phyloP scores from a whole-genome alignment of 2,329 filamentous ascomycete species.

The Gliomastix tumulicola region DNA sequence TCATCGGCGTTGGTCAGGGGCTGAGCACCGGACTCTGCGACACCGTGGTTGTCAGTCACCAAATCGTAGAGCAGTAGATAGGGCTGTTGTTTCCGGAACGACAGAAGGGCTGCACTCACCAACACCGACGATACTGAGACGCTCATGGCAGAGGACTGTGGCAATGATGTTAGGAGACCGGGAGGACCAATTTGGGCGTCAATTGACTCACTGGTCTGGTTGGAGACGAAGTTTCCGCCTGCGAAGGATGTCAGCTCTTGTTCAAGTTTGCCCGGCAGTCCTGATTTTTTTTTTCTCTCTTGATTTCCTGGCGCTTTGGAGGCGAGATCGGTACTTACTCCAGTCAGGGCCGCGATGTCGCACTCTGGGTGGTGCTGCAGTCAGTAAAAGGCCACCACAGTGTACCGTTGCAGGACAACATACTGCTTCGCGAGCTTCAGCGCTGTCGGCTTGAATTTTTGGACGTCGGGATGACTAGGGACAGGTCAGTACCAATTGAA shows the following conservation, averaged over 20 bases:
- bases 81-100: constrained; percentile 4
- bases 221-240: constrained; percentile 84
- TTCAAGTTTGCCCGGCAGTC: no score
- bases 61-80: constrained; percentile 3
- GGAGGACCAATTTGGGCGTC: neutral
- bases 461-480: constrained; percentile 78
- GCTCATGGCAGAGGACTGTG: constrained; percentile 89
- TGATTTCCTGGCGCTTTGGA: no score
- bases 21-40: constrained; percentile 86
- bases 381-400: no score
- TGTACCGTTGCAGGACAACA: no score
- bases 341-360: constrained; percentile 97
- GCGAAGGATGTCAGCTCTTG: constrained; percentile 13
- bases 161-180: constrained; percentile 15
- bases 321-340: constrained; percentile 64
- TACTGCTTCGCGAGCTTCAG: constrained; percentile 92
- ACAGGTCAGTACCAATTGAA: no score
- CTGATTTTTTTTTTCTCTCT: no score
- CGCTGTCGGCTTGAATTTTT: constrained; percentile 92
- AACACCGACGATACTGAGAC: constrained; percentile 94
- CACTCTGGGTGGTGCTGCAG: constrained; percentile 47
- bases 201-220: constrained; percentile 74
- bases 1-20: constrained; percentile 89
- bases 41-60: neutral
- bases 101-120: constrained; percentile 47